phyloP scores from a whole-genome alignment of 1,284 basidiomycete genomes.

The Ustilago xerochloae region DNA sequence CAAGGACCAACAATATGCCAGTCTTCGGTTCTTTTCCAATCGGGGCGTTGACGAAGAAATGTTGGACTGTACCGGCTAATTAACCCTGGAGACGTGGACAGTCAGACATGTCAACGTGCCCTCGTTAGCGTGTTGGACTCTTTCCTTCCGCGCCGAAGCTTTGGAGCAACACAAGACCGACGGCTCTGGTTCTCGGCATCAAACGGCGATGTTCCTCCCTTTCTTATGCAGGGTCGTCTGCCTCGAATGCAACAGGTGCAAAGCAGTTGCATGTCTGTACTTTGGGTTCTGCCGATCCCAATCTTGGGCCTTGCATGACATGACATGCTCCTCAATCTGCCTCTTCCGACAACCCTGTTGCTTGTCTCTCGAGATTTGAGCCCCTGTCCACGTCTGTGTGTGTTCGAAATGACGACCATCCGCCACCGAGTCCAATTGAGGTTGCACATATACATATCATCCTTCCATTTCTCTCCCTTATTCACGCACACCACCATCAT shows the following conservation, averaged over 20 bases:
- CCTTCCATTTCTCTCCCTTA: no score
- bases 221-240: not conserved
- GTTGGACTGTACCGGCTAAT: conserved; percentile 2
- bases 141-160: not conserved
- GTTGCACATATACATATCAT: no score
- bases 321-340: not conserved
- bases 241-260: not conserved
- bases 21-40: no score
- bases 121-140: conserved; percentile 9
- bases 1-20: no score
- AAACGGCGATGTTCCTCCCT: not conserved
- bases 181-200: conserved; percentile 11
- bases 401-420: no score
- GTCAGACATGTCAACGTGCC: conserved; percentile 36
- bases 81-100: conserved; percentile 25
- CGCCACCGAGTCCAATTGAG: no score
- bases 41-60: no score
- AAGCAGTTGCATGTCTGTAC: not conserved
- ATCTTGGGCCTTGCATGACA: not conserved
- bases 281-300: not conserved
- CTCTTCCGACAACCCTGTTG: not conserved
- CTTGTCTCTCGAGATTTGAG: not conserved
- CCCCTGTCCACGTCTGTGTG: no score
- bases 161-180: conserved; percentile 1
- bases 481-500: no score